Base-by-base conservation (phyloP, 2,329 filamentous ascomycete species). In the Beauveria scarabaeidicola region DNA sequence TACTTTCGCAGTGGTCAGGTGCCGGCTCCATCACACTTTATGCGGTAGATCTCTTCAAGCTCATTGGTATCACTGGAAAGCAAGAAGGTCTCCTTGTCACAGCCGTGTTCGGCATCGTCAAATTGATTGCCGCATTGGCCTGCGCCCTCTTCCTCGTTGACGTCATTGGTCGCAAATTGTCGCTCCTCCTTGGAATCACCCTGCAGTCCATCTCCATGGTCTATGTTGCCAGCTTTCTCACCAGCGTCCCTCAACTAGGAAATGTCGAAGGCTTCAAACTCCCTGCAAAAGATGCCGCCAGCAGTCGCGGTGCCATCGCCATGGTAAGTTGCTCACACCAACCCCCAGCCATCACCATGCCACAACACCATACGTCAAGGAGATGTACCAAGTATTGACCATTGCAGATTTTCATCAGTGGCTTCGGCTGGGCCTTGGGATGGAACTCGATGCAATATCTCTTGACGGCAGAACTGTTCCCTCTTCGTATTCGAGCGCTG, bases 381-480 rank as follows among this genome's bases (percentile, higher is more conserved):
- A 13, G 5, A 3, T 36, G 32, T 36, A 36, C 32, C 5, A 6
- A 36, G 10, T 36, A 36, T 11, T 15, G 11, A 36, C 5, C 11
- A 1, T 36, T 36, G 5, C 17, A 55, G 47, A 89, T 90, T 64
- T 90, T 87, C 69, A 56, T 90, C 21, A 86, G 81, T 0, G 87
- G 86, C 2, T 78, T 83, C 60, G 87, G 86, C 1, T 89, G 86
- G 85, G 86, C 86, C 2, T 74, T 88, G 3, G 86, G 82, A 40
- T 91, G 85, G 87, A 90, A 90, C 74, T 83, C 79, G 1, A 88
- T 90, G 78, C 88, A 91, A 72, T 92, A 91, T 69, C 79, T 92
- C 4, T 81, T 92, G 59, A 90, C 88, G 15, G 86, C 87, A 1
- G 89, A 92, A 69, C 79, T 92, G 62, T 92, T 90, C 75, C 88